Percentiles rank a stretch among this genome's conserved stretches.
phyloP scores from a whole-genome alignment of 345 rosid genomes.

The Triadica sebifera region DNA sequence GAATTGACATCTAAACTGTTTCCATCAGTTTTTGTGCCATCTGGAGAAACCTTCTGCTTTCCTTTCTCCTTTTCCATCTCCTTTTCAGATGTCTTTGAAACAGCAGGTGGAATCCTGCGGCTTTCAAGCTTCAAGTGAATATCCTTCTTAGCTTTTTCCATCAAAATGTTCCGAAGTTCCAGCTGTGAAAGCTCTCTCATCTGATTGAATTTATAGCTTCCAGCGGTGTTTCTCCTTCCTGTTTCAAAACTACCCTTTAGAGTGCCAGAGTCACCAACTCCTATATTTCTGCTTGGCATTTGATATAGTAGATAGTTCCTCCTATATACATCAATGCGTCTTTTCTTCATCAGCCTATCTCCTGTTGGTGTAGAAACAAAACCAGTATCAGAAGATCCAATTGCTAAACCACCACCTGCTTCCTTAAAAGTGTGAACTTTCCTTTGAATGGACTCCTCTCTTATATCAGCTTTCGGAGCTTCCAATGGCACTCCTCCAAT shows the following conservation, averaged over 20 bases:
- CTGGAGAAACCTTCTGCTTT: constrained; percentile 20
- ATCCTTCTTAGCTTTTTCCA: constrained; percentile 37
- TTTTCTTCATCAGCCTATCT: constrained; percentile 33
- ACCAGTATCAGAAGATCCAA: constrained; percentile 9
- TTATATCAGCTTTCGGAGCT: neutral
- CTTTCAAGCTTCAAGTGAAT: constrained; percentile 31
- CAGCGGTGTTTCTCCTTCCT: constrained; percentile 12
- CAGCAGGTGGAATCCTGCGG: constrained; percentile 19
- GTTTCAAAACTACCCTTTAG: constrained; percentile 16
- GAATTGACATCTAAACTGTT: constrained; percentile 13
- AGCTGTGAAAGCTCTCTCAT: constrained; percentile 25
- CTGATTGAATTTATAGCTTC: constrained; percentile 13
- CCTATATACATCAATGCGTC: constrained; percentile 18
- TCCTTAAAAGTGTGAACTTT: constrained; percentile 24
- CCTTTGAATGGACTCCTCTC: constrained; percentile 18
- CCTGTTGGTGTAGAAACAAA: constrained; percentile 17
- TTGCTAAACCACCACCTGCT: constrained; percentile 14
- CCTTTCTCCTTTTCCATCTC: constrained; percentile 11
- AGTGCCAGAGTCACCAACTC: constrained; percentile 7
- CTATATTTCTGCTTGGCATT: constrained; percentile 16
- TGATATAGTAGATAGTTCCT: constrained; percentile 5
- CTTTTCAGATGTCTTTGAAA: constrained; percentile 13
- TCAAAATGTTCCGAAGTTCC: constrained; percentile 31
- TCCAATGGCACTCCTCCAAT: constrained; percentile 7
- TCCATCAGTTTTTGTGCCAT: constrained; percentile 14